A percentile compares a stretch with the other conserved stretches of the same genome.
Evolutionary conservation across 2,329 filamentous ascomycete genomes (phyloP).

Genomic region (Berkeleyomyces rouxiae): DNA sequence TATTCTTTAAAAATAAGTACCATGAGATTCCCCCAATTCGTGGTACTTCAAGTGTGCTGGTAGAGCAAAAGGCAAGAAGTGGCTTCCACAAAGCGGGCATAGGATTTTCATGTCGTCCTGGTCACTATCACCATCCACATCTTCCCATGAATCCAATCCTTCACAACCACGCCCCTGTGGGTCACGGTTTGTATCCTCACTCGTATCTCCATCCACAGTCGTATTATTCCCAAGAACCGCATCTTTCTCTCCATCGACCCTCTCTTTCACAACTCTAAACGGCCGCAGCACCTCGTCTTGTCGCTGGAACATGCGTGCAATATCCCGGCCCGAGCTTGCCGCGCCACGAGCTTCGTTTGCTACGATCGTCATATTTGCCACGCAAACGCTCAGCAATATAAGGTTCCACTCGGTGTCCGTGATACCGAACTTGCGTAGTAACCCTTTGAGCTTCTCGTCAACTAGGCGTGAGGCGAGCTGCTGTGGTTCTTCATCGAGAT

Average conservation of each 20-base stretch:
- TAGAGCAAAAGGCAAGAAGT: slow-evolving; percentile 41
- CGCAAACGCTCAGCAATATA: slow-evolving; percentile 71
- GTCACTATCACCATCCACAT: slow-evolving; percentile 17
- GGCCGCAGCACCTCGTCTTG: slow-evolving; percentile 55
- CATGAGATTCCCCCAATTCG: slow-evolving; percentile 19
- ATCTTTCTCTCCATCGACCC: slow-evolving; percentile 19
- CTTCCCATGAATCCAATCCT: slow-evolving; percentile 19
- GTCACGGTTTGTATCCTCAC: slow-evolving; percentile 17
- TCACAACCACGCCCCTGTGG: slow-evolving; percentile 13
- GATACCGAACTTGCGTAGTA: slow-evolving; percentile 60
- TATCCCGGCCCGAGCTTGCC: slow-evolving; percentile 52
- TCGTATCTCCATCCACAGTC: slow-evolving; percentile 14
- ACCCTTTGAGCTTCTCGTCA: slow-evolving; percentile 46
- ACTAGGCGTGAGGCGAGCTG: slow-evolving; percentile 52
- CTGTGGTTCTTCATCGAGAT: slow-evolving; percentile 38
- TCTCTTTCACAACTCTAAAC: slow-evolving; percentile 33
- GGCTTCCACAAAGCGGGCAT: slow-evolving; percentile 34
- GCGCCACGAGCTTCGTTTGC: slow-evolving; percentile 28
- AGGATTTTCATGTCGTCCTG: slow-evolving; percentile 19
- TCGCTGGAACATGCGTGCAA: slow-evolving; percentile 62
- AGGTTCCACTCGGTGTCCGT: slow-evolving; percentile 58
- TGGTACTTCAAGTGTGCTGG: slow-evolving; percentile 40
- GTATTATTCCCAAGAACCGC: slow-evolving; percentile 5
- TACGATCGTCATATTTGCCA: slow-evolving; percentile 60
- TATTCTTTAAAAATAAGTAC: not conserved